Conservation (phyloP, 2,329 filamentous ascomycete genomes). For the Sarocladium kiliense region DNA sequence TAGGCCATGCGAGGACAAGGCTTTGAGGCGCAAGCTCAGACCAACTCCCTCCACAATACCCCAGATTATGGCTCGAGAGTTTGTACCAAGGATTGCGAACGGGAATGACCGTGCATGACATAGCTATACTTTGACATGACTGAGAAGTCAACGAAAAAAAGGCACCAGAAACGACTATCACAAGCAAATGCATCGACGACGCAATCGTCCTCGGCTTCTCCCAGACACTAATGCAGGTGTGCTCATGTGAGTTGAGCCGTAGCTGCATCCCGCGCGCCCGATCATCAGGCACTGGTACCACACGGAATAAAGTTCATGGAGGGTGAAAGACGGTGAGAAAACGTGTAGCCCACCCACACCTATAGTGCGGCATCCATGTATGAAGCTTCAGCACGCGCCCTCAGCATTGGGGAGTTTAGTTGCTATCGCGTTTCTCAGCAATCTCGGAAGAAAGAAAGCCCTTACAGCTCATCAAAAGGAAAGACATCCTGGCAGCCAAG, state of each 20-base stretch:
- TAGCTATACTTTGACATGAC: background rate
- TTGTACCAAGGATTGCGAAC: background rate
- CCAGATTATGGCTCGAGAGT: background rate
- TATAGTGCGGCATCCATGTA: background rate
- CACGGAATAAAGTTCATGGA: background rate
- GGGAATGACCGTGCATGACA: background rate
- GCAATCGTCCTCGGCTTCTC: constrained; percentile 5
- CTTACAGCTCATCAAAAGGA: background rate
- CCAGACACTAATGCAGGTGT: constrained; percentile 7
- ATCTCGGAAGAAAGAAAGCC: background rate
- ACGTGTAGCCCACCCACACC: background rate
- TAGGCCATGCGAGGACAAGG: background rate
- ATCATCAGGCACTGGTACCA: constrained; percentile 6
- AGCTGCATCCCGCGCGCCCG: background rate
- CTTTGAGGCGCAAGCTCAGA: background rate
- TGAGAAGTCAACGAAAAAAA: background rate
- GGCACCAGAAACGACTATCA: background rate
- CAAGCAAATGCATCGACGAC: background rate
- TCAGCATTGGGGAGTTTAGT: no score
- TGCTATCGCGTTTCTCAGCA: background rate
- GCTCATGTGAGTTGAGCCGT: constrained; percentile 4
- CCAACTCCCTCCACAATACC: background rate
- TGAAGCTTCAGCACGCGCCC: background rate
- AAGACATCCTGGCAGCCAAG: background rate
- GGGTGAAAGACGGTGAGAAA: constrained; percentile 4